phyloP scores from a whole-genome alignment of 805 yeast genomes.

The Nakazawaea ernobii region DNA sequence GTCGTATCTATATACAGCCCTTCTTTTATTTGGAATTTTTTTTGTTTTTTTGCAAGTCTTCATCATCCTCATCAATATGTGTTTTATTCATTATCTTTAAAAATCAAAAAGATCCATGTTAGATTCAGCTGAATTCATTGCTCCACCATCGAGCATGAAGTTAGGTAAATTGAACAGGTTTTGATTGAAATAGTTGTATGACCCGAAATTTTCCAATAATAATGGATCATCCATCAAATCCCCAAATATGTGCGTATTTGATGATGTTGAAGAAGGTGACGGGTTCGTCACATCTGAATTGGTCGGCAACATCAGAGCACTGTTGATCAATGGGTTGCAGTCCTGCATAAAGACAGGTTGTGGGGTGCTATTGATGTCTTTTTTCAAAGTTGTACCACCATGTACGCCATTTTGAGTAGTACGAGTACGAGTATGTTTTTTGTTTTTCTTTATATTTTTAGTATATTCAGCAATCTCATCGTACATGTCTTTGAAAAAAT shows the following conservation, averaged over 20 bases:
- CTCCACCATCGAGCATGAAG: constrained; percentile 19
- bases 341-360: background rate
- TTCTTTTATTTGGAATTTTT: too few species aligned
- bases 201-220: background rate
- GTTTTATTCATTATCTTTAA: background rate
- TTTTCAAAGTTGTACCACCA: too few species aligned
- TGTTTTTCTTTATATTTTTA: background rate
- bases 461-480: background rate
- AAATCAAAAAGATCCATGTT: background rate
- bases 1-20: background rate
- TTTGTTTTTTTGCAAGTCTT: too few species aligned
- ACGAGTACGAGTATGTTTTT: background rate
- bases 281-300: background rate
- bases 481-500: background rate
- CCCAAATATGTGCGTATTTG: background rate
- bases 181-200: constrained; percentile 16
- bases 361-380: background rate
- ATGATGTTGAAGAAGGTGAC: background rate
- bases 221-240: constrained; percentile 2
- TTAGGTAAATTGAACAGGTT: constrained; percentile 27
- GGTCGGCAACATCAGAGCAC: background rate
- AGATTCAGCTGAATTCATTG: background rate
- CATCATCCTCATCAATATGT: background rate
- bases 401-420: too few species aligned
- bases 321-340: background rate